Evolutionary conservation across 106 monocot species (phyloP).

Genomic region (Dioscorea zingiberensis): DNA sequence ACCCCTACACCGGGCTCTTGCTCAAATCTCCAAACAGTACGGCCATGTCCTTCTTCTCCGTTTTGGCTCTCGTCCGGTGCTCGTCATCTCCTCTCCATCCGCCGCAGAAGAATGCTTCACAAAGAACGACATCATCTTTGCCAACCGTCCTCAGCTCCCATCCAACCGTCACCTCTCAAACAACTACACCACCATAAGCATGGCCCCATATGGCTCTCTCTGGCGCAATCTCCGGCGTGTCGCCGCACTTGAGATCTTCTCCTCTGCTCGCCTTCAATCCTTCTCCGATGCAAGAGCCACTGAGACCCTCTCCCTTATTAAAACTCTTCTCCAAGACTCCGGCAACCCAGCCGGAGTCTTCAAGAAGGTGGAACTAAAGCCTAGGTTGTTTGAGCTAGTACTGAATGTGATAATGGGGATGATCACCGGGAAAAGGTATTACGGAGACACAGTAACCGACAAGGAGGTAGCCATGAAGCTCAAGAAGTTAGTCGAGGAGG

Average conservation of each 20-base stretch:
- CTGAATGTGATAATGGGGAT: constrained; percentile 12
- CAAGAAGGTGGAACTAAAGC: background rate
- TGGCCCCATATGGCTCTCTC: constrained; percentile 14
- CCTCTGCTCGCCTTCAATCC: constrained; percentile 3
- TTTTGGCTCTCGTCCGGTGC: constrained; percentile 31
- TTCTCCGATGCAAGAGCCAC: background rate
- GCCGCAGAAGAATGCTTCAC: constrained; percentile 37
- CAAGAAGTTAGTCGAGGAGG: background rate
- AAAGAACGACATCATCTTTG: constrained; percentile 27
- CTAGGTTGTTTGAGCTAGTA: constrained; percentile 2
- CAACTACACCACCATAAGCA: constrained; percentile 3
- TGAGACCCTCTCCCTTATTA: constrained; percentile 4
- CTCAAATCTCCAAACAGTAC: constrained; percentile 16
- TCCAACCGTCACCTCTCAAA: constrained; percentile 2
- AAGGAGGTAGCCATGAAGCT: background rate
- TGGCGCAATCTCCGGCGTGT: constrained; percentile 33
- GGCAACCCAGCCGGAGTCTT: background rate
- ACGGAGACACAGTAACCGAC: background rate
- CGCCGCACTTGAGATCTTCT: constrained; percentile 20
- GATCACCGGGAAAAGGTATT: constrained; percentile 5
- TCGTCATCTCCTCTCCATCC: constrained; percentile 23
- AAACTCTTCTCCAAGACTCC: constrained; percentile 1
- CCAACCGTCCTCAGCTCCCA: constrained; percentile 21
- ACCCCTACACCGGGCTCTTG: constrained; percentile 25
- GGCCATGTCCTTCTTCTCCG: constrained; percentile 33